A percentile compares a stretch with the other conserved stretches of the same genome.
Conservation (phyloP, 441 rosid genomes). For the Heliophila coronopifolia region DNA sequence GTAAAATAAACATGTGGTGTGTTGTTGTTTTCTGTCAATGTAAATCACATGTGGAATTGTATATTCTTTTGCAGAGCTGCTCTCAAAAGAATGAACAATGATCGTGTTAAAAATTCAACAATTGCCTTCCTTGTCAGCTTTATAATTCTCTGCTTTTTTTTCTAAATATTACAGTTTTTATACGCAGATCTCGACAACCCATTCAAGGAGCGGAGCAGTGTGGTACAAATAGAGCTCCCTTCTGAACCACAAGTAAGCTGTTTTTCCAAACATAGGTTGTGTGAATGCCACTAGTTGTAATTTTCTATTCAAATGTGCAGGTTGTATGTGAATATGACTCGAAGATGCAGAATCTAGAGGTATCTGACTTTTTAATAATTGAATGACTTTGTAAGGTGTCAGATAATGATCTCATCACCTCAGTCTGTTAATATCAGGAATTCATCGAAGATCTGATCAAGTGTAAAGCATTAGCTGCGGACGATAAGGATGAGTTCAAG, state of each 20-base stretch:
- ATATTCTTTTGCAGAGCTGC: slow-evolving; percentile 55
- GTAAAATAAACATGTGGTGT: slow-evolving; percentile 36
- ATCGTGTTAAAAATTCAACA: slow-evolving; percentile 68
- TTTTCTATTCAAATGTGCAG: too few species aligned
- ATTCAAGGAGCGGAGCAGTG: slow-evolving; percentile 67
- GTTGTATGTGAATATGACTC: slow-evolving; percentile 75
- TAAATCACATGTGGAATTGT: too few species aligned
- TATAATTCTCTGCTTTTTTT: too few species aligned
- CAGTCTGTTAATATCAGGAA: slow-evolving; percentile 40
- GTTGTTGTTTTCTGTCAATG: too few species aligned
- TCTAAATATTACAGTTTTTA: not conserved
- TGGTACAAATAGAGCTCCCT: slow-evolving; percentile 59
- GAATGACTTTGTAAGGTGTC: not conserved
- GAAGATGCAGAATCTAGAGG: slow-evolving; percentile 60
- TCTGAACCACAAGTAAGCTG: slow-evolving; percentile 57
- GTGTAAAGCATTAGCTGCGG: slow-evolving; percentile 43
- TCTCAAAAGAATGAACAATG: slow-evolving; percentile 72
- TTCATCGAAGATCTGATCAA: slow-evolving; percentile 49
- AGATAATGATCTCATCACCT: too few species aligned
- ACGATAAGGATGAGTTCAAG: slow-evolving; percentile 64
- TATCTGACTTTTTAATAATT: not conserved
- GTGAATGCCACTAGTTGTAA: too few species aligned
- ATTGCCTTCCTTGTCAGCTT: slow-evolving; percentile 85
- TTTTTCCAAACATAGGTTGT: too few species aligned
- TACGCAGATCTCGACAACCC: slow-evolving; percentile 72